A percentile compares a stretch with the other conserved stretches of the same genome.
phyloP scores from a whole-genome alignment of 176 grass and related monocot genomes.

The Cocos nucifera region DNA sequence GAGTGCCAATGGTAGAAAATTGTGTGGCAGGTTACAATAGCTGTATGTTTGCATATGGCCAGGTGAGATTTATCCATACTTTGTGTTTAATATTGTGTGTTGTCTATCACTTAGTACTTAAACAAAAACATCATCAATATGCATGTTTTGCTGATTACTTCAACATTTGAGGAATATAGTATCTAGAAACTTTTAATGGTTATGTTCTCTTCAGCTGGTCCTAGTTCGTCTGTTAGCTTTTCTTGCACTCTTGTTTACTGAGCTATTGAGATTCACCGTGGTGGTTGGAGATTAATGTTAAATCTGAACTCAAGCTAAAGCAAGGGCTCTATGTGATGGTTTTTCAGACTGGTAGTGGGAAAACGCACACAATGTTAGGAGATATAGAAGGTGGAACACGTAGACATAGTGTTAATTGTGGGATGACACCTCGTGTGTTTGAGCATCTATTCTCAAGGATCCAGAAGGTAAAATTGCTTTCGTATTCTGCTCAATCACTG shows the following conservation, averaged over 20 bases:
- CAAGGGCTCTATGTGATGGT: neutral
- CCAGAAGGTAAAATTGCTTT: slow-evolving; percentile 52
- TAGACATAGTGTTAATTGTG: slow-evolving; percentile 82
- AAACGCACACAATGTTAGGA: slow-evolving; percentile 97
- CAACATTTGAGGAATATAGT: too few species aligned
- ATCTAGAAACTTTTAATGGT: neutral
- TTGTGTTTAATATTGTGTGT: neutral
- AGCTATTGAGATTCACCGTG: neutral
- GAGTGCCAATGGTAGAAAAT: slow-evolving; percentile 93
- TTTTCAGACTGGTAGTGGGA: slow-evolving; percentile 89
- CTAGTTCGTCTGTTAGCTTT: neutral
- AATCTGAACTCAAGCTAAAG: too few species aligned
- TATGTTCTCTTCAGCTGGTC: neutral
- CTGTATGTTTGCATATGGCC: slow-evolving; percentile 97
- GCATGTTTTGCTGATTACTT: too few species aligned
- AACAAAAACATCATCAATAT: too few species aligned
- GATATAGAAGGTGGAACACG: slow-evolving; percentile 90
- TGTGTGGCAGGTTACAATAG: slow-evolving; percentile 93
- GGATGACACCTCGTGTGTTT: slow-evolving; percentile 97
- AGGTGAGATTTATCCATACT: slow-evolving; percentile 36
- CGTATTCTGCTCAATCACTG: neutral
- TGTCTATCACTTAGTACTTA: too few species aligned
- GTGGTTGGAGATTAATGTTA: neutral
- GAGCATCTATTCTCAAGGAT: slow-evolving; percentile 90
- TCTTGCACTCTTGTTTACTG: neutral